Evolutionary conservation across 2,329 filamentous ascomycete genomes (phyloP).

Genomic region (Diaporthe citriasiana): DNA sequence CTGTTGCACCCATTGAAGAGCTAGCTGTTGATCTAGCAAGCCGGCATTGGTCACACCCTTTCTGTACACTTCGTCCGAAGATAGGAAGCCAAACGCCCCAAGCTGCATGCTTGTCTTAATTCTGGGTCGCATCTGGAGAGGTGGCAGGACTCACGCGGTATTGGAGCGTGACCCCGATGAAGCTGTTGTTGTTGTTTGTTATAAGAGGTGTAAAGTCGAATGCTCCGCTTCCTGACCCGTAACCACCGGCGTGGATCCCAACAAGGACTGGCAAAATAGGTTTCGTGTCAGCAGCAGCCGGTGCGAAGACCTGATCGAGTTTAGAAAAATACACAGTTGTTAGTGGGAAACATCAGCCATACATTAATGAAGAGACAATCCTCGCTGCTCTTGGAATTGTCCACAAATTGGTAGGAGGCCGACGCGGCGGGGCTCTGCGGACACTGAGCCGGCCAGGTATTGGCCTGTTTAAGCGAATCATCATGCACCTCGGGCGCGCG

Average conservation of each 20-base stretch:
- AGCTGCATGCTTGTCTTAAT: constrained; percentile 7
- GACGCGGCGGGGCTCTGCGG: background rate
- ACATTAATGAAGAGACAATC: background rate
- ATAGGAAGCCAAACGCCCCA: constrained; percentile 44
- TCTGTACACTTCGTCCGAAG: constrained; percentile 43
- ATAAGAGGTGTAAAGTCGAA: background rate
- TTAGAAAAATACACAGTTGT: background rate
- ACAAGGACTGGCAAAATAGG: background rate
- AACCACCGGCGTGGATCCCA: background rate
- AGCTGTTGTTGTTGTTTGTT: constrained; percentile 10
- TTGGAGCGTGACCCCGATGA: background rate
- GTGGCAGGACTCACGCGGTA: background rate
- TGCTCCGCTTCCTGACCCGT: background rate
- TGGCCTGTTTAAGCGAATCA: background rate
- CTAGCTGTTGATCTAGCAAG: constrained; percentile 65
- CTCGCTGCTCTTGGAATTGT: background rate
- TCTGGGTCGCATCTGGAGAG: background rate
- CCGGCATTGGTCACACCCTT: constrained; percentile 63
- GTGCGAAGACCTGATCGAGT: background rate
- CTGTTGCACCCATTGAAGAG: constrained; percentile 66
- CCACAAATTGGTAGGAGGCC: background rate
- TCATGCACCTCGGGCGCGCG: background rate
- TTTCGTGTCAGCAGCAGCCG: background rate
- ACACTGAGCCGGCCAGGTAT: constrained; percentile 2
- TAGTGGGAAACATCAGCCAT: background rate